Percentiles rank a stretch among this genome's conserved stretches.
Evolutionary conservation across 2,329 filamentous ascomycete genomes (phyloP).

Genomic region (Chaetoscypha palmicola): DNA sequence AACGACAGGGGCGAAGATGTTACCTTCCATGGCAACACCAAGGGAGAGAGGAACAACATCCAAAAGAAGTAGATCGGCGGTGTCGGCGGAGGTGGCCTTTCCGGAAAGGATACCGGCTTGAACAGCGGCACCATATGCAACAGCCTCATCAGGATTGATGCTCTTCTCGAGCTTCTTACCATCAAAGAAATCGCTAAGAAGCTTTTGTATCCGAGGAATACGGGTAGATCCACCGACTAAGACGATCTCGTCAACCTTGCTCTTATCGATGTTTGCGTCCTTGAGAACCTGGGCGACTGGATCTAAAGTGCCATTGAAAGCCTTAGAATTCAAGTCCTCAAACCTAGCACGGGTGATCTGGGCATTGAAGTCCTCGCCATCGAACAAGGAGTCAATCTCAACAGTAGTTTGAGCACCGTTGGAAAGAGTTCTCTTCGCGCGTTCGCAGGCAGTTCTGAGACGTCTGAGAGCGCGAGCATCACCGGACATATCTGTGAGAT

Average conservation of each 20-base stretch:
- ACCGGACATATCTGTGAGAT: conserved; percentile 64
- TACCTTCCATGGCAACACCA: conserved; percentile 99
- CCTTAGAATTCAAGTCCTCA: conserved; percentile 95
- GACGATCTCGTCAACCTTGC: conserved; percentile 93
- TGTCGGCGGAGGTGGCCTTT: conserved; percentile 94
- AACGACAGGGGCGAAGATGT: conserved; percentile 95
- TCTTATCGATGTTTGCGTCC: conserved; percentile 84
- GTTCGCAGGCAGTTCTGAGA: conserved; percentile 96
- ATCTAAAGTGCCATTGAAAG: conserved; percentile 87
- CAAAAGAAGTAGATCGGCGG: conserved; percentile 86
- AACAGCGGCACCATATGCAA: conserved; percentile 96
- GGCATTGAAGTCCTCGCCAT: conserved; percentile 95
- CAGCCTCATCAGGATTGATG: conserved; percentile 99
- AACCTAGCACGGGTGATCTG: conserved; percentile 98
- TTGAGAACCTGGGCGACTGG: conserved; percentile 96
- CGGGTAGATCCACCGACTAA: conserved; percentile 98
- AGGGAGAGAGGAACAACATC: conserved; percentile 95
- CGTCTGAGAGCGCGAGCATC: conserved; percentile 91
- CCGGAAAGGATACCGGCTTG: conserved; percentile 98
- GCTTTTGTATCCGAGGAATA: conserved; percentile 99
- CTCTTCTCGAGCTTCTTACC: conserved; percentile 99
- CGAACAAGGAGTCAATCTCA: conserved; percentile 97
- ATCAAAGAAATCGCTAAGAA: conserved; percentile 97
- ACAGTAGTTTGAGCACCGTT: conserved; percentile 96
- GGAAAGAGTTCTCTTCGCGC: conserved; percentile 98